These are phyloP conservation scores for Trichodelitschia bisporula DNA, from an alignment of 495 filamentous ascomycete genomes.

Conservation along the genomic window DNA sequence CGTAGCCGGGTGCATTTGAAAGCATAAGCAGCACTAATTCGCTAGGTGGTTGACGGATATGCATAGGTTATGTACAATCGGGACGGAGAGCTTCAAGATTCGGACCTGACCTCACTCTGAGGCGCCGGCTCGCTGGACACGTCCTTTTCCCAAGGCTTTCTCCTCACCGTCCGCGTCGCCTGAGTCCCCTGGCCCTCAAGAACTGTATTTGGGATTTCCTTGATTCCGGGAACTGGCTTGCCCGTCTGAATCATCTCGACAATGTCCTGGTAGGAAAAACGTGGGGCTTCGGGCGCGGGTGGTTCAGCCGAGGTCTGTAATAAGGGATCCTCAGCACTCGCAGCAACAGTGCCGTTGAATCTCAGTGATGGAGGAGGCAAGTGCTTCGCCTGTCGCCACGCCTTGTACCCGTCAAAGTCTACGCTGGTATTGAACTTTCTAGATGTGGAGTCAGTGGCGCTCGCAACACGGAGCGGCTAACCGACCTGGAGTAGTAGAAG, in stretches of 20 bases:
- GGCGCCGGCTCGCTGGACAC: too few species aligned
- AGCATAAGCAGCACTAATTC: too few species aligned
- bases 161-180: slow-evolving; percentile 25
- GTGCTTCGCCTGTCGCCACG: slow-evolving; percentile 9
- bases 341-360: too few species aligned
- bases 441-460: not conserved
- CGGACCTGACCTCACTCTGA: too few species aligned
- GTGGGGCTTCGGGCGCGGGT: too few species aligned
- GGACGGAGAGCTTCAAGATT: too few species aligned
- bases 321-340: not conserved
- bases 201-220: slow-evolving; percentile 66
- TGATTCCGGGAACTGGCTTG: slow-evolving; percentile 69
- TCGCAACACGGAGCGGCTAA: too few species aligned
- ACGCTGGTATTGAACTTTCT: slow-evolving; percentile 15
- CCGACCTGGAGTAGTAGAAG: slow-evolving; percentile 20
- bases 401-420: slow-evolving; percentile 20
- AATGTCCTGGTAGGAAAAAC: slow-evolving; percentile 69
- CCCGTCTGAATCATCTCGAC: slow-evolving; percentile 70
- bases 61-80: too few species aligned
- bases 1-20: too few species aligned
- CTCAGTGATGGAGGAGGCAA: not conserved
- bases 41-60: too few species aligned
- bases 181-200: slow-evolving; percentile 37
- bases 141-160: slow-evolving; percentile 59
- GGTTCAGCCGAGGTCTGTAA: not conserved